Percentiles rank a stretch among this genome's conserved stretches.
Evolutionary conservation across 257 asterid genomes (phyloP).

Genomic region (Cinchona pubescens): DNA sequence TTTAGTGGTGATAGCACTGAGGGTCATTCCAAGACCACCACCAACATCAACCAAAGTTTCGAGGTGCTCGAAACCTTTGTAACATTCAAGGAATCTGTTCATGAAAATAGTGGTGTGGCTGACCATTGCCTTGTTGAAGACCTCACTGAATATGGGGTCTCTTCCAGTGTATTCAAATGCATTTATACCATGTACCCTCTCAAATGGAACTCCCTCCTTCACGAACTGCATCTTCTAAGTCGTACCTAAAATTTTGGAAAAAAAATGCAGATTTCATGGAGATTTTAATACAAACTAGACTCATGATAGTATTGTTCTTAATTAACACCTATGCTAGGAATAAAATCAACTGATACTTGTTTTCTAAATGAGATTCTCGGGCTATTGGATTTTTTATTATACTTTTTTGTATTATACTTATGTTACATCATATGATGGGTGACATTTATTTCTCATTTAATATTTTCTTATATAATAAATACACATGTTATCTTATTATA

Average conservation of each 20-base stretch:
- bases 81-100: conserved; percentile 26
- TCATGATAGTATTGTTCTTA: too few species aligned
- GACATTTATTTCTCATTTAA: too few species aligned
- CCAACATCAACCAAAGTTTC: too few species aligned
- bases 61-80: conserved; percentile 25
- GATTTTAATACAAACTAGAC: not conserved
- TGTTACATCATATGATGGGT: too few species aligned
- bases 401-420: too few species aligned
- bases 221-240: conserved; percentile 30
- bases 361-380: too few species aligned
- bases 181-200: conserved; percentile 32
- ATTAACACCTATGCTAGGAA: not conserved
- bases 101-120: conserved; percentile 25
- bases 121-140: conserved; percentile 39
- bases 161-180: conserved; percentile 26
- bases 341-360: not conserved
- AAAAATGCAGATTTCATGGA: not conserved
- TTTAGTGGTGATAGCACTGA: too few species aligned
- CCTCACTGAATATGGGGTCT: too few species aligned
- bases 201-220: conserved; percentile 41
- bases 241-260: conserved; percentile 29
- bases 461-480: too few species aligned
- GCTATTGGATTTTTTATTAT: too few species aligned
- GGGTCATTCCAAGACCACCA: too few species aligned
- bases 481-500: too few species aligned